Conservation (phyloP, 768 basidiomycete species). For the Mrakia gelida region DNA sequence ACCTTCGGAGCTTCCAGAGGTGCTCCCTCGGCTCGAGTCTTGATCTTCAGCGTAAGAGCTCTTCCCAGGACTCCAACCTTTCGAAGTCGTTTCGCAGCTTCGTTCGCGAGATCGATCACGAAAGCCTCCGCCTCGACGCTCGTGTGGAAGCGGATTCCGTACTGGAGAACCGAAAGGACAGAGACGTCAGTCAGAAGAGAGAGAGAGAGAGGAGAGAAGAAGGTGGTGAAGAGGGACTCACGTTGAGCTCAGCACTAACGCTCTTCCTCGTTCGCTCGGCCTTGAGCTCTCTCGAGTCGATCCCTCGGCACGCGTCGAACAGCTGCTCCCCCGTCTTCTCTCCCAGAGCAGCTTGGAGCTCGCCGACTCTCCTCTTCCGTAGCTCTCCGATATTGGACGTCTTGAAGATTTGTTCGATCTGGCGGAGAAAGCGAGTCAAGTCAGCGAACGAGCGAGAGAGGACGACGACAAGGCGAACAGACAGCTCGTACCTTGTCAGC, state of each 20-base stretch:
- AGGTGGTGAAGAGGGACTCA: slow-evolving; percentile 51
- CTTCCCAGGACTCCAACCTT: slow-evolving; percentile 65
- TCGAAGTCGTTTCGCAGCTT: slow-evolving; percentile 69
- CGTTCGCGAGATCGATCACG: slow-evolving; percentile 67
- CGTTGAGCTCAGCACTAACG: slow-evolving; percentile 92
- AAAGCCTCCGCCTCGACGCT: slow-evolving; percentile 76
- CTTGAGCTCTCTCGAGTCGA: slow-evolving; percentile 74
- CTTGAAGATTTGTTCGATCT: slow-evolving; percentile 70
- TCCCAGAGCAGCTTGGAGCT: slow-evolving; percentile 69
- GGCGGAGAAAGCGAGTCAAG: too few relatives aligned
- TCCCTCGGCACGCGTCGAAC: slow-evolving; percentile 74
- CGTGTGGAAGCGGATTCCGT: slow-evolving; percentile 88
- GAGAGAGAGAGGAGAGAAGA: background rate
- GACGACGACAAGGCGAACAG: too few relatives aligned
- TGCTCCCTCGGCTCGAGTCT: slow-evolving; percentile 78
- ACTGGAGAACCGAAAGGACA: slow-evolving; percentile 53
- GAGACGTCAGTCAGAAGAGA: slow-evolving; percentile 26
- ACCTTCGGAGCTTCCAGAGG: slow-evolving; percentile 90
- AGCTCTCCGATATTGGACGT: slow-evolving; percentile 64
- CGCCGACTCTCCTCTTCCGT: slow-evolving; percentile 59
- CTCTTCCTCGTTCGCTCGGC: slow-evolving; percentile 81
- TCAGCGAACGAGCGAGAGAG: background rate
- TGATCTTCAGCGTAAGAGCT: slow-evolving; percentile 76
- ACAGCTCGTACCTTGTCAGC: slow-evolving; percentile 54
- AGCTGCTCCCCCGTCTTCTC: slow-evolving; percentile 76